Base-by-base conservation (phyloP, 495 filamentous ascomycete species). In the Polyplosphaeria fusca region DNA sequence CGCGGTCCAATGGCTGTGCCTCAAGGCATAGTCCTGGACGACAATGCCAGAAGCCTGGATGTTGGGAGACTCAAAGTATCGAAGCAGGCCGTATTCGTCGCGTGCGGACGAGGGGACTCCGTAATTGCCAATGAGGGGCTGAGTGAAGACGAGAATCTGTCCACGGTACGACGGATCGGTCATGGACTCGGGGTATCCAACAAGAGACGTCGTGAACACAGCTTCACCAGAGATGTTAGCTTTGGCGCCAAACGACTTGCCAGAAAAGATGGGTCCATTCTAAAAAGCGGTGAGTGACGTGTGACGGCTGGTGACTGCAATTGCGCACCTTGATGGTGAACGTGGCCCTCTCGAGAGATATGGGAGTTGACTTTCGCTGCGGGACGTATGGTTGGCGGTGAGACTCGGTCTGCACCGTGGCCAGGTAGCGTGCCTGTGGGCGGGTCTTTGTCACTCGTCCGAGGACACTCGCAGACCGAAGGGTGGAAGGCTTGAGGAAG, bases 81-180 rank as follows among this genome's bases (percentile, higher is more conserved):
- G 89, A 66, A 93, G 75, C 51, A 94, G 78, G 58, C 87, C 87
- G 71, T 82, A 81, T 69, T 86, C 72, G 68, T 94, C 89, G 45
- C 89, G 83, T 66, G 79, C 79, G 27, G 77, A 79, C 13, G 87
- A 89, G 2, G 90, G 91, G 1, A 95, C 90, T 64, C 93, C 93
- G 68, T 99, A 99, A 77, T 99, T 99, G 61, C 93, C 93, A 71
- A 99, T 96, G 60, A 99, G 76, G n/a, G 93, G 93, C 70, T 95
- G 89, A 50, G 93, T 99, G 79, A 99, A 96, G 67, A 97, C 92
- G 65, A 96, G 77, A 54, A 97, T 97, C 76, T 99, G 94, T 40
- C 94, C 94, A 63, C 94, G 91, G 79, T 99, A 99, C 26, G 93
- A 97, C 35, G 93, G 94, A 67, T 97, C 94, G 68, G 93, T 97